Percentiles rank a stretch among this genome's conserved stretches.
phyloP scores from a whole-genome alignment of 306 rosid species.

The Cucumis melo region DNA sequence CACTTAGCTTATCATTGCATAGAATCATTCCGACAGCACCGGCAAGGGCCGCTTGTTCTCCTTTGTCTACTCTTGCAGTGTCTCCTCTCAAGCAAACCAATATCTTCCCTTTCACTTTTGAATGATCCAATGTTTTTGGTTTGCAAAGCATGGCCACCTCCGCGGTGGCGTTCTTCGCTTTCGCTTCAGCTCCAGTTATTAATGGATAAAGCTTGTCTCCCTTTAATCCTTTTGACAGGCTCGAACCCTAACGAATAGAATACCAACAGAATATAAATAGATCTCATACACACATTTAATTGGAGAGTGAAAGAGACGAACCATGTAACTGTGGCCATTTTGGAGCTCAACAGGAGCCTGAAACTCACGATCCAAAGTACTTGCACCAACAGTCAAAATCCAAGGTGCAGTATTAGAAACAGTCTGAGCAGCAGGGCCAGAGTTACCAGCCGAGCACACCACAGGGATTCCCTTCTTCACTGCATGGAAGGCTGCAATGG shows the following conservation, averaged over 20 bases:
- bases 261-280: no score
- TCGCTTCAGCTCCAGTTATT: conserved; percentile 34
- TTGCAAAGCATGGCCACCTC: conserved; percentile 26
- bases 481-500: conserved; percentile 61
- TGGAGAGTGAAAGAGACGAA: not conserved
- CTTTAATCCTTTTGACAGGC: conserved; percentile 26
- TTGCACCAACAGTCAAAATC: conserved; percentile 64
- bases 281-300: no score
- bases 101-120: conserved; percentile 43
- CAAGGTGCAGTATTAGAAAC: conserved; percentile 54
- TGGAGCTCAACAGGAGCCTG: conserved; percentile 28
- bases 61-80: conserved; percentile 27
- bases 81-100: conserved; percentile 48
- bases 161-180: not conserved
- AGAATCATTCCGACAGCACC: conserved; percentile 80
- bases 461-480: conserved; percentile 33
- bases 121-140: conserved; percentile 28
- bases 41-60: conserved; percentile 32
- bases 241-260: conserved; percentile 28
- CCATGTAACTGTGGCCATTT: conserved; percentile 34
- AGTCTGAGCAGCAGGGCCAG: conserved; percentile 29
- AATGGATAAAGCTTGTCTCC: conserved; percentile 38
- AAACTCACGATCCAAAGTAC: conserved; percentile 51
- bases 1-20: conserved; percentile 24
- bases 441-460: conserved; percentile 47